Base-by-base conservation (phyloP, 1,139 yeast species). In the Suhomyces wounanorum region DNA sequence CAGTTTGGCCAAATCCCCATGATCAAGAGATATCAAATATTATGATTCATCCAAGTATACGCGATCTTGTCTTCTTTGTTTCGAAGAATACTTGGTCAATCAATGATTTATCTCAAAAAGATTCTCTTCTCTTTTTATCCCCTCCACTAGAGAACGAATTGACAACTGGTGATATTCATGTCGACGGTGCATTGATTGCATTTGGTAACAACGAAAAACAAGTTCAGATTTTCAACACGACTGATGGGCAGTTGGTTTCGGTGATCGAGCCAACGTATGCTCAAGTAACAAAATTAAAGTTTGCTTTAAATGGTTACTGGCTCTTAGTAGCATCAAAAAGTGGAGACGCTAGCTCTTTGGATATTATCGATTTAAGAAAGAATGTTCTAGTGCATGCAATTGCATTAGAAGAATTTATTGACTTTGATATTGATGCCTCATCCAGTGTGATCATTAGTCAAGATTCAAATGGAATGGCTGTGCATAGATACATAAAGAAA, bases 301-400 rank as follows among this genome's bases (percentile, higher is more conserved):
- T 87, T 69, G 85, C 87, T 8, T 71, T 78, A 26, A 87, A 87
- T 61, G 95, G 95, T 5, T 86, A 84, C 65, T 85, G 90, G 87
- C 66, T 87, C 48, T 71, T 63, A 33, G 64, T 62, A 13, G 57
- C 59, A 8, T 56, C 65, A 23, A 39, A 51, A 1, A 53, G 55
- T 1, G 61, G 55, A 16, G 57, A 54, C 4, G 50, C 52, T 10
- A 52, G 64, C 8, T 50, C 73, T 3, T 61, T 77, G n/a, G 77
- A 79, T 46, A 71, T 85, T n/a, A 73, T 79, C 61, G 89, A 85
- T 63, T 68, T 85, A 53, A 73, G 90, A 56, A 83, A 83, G 55
- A 70, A 70, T 40, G 53, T 62, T 17, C 55, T 61, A 17, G 62
- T 69, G 39, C 70, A 77, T 59, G 53, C 71, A 44, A 54, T 70